phyloP scores from a whole-genome alignment of 1,139 yeast species.

The Candida sojae region DNA sequence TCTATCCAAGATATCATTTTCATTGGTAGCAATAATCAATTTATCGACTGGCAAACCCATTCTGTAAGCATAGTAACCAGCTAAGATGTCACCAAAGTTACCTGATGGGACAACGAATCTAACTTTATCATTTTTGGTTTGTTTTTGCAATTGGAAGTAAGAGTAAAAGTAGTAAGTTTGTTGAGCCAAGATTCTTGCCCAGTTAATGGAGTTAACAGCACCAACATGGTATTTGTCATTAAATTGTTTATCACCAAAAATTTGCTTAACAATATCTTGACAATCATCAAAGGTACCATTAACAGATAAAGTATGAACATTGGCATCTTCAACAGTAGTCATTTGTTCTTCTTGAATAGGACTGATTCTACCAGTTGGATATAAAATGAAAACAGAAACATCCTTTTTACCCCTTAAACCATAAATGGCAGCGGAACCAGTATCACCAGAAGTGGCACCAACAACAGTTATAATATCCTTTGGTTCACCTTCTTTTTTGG shows the following conservation, averaged over 20 bases:
- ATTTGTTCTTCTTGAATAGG: slow-evolving; percentile 98
- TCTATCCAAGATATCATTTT: slow-evolving; percentile 91
- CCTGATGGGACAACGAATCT: slow-evolving; percentile 96
- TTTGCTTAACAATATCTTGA: slow-evolving; percentile 91
- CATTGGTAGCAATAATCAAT: slow-evolving; percentile 91
- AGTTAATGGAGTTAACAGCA: slow-evolving; percentile 96
- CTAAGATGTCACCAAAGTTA: slow-evolving; percentile 95
- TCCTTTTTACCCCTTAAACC: slow-evolving; percentile 96
- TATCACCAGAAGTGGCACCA: slow-evolving; percentile 99
- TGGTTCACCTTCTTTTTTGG: slow-evolving; percentile 54
- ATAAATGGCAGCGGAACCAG: slow-evolving; percentile 98
- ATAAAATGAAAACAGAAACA: slow-evolving; percentile 90
- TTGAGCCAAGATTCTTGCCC: slow-evolving; percentile 98
- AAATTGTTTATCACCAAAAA: slow-evolving; percentile 87
- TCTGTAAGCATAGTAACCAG: slow-evolving; percentile 90
- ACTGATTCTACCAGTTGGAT: slow-evolving; percentile 96
- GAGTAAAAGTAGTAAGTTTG: slow-evolving; percentile 95
- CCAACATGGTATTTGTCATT: slow-evolving; percentile 91
- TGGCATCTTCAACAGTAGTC: slow-evolving; percentile 94
- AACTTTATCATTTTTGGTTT: slow-evolving; percentile 45
- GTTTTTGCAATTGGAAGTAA: slow-evolving; percentile 70
- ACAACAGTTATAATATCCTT: slow-evolving; percentile 90
- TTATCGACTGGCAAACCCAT: slow-evolving; percentile 93
- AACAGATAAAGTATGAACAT: slow-evolving; percentile 92
- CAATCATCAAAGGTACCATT: slow-evolving; percentile 98